Conservation (phyloP, 106 monocot species). For the Ottelia alismoides region DNA sequence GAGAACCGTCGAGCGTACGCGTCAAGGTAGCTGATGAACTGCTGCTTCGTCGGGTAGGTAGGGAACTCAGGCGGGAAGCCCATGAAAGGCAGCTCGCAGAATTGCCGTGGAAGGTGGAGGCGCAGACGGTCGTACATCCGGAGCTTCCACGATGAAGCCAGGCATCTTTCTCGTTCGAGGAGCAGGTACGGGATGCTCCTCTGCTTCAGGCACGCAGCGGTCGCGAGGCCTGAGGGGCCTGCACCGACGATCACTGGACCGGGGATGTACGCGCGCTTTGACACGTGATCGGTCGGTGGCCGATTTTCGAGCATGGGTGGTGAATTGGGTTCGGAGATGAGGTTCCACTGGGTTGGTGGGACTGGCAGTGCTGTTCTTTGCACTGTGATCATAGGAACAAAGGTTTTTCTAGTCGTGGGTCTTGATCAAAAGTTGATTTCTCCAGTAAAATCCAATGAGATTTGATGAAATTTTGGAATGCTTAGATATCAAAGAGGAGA, state of each 20-base stretch:
- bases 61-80: constrained; percentile 49
- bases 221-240: constrained; percentile 56
- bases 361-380: no score
- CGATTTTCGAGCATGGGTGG: no score
- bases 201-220: constrained; percentile 47
- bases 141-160: constrained; percentile 50
- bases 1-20: constrained; percentile 36
- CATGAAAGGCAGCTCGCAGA: constrained; percentile 64
- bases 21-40: constrained; percentile 64
- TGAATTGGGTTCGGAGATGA: no score
- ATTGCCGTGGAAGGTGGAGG: constrained; percentile 63
- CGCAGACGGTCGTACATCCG: constrained; percentile 56
- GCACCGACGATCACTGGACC: constrained; percentile 32
- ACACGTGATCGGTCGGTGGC: no score
- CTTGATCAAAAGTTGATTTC: no score
- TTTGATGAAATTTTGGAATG: no score
- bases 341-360: no score
- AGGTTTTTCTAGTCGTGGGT: no score
- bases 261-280: no score
- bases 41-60: constrained; percentile 47
- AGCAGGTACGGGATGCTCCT: constrained; percentile 52
- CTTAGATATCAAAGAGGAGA: no score
- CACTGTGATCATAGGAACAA: no score
- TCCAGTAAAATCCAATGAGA: no score
- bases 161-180: constrained; percentile 47